phyloP scores from a whole-genome alignment of 2,329 filamentous ascomycete genomes.

The Nemania diffusa region DNA sequence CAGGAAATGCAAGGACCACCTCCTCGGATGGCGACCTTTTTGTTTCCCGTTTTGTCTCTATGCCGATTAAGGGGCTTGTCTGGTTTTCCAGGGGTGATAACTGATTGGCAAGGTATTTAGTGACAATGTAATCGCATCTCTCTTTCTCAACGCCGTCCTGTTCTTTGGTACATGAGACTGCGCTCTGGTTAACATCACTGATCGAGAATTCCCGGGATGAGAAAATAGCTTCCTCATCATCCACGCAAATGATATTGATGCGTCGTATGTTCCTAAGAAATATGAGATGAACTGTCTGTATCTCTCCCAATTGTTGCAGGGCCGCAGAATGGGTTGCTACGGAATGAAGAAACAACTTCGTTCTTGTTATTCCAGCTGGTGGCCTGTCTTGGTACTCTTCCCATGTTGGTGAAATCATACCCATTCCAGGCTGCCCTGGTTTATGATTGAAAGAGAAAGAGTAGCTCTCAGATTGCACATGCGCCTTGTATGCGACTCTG shows the following conservation, averaged over 20 bases:
- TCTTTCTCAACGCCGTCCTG: slow-evolving; percentile 43
- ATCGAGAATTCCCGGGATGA: slow-evolving; percentile 31
- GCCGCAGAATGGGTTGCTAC: slow-evolving; percentile 35
- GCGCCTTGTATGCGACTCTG: slow-evolving; percentile 56
- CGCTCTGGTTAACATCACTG: background rate
- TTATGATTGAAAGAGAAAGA: slow-evolving; percentile 57
- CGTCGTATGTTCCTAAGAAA: slow-evolving; percentile 55
- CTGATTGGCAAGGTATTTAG: slow-evolving; percentile 39
- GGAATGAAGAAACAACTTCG: slow-evolving; percentile 52
- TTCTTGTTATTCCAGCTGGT: slow-evolving; percentile 46
- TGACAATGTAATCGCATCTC: slow-evolving; percentile 43
- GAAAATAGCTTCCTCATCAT: slow-evolving; percentile 28
- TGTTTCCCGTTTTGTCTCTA: background rate
- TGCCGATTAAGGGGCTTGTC: slow-evolving; percentile 44
- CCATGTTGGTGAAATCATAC: slow-evolving; percentile 62
- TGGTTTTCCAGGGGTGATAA: slow-evolving; percentile 49
- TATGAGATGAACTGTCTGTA: slow-evolving; percentile 54
- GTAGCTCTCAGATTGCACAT: slow-evolving; percentile 57
- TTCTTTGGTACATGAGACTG: slow-evolving; percentile 13
- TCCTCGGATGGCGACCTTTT: slow-evolving; percentile 46
- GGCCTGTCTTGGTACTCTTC: slow-evolving; percentile 39
- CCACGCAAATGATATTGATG: slow-evolving; percentile 49
- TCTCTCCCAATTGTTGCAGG: slow-evolving; percentile 50
- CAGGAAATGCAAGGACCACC: slow-evolving; percentile 60
- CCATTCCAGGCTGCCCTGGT: slow-evolving; percentile 57